Percentiles rank a stretch among this genome's conserved stretches.
Conservation (phyloP, 768 basidiomycete species). For the Lepiota brunneoincarnata region DNA sequence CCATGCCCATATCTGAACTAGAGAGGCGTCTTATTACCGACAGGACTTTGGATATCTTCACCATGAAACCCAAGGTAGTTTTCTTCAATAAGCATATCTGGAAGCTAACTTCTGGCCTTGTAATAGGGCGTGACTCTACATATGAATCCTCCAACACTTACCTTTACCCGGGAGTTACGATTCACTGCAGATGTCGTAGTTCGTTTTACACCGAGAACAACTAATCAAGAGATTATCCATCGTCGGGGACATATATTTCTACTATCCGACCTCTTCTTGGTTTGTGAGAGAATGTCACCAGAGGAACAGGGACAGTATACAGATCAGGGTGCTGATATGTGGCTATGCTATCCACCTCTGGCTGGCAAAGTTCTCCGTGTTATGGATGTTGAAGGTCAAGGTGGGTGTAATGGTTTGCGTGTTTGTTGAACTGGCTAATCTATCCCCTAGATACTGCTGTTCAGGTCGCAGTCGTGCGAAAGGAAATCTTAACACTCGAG, state of each 20-base stretch:
- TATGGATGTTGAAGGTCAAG: constrained; percentile 55
- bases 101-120: not conserved
- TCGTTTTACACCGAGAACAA: constrained; percentile 73
- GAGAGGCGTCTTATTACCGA: constrained; percentile 78
- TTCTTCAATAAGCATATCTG: not conserved
- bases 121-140: constrained; percentile 83
- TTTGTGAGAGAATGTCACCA: constrained; percentile 81
- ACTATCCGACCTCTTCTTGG: constrained; percentile 88
- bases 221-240: constrained; percentile 75
- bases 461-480: constrained; percentile 81
- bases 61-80: constrained; percentile 86
- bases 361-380: constrained; percentile 90
- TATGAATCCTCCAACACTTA: constrained; percentile 76
- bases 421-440: not conserved
- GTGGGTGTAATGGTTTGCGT: constrained; percentile 34
- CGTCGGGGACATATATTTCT: constrained; percentile 80
- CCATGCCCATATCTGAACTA: constrained; percentile 68
- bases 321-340: constrained; percentile 75
- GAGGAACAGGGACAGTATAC: constrained; percentile 53
- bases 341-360: constrained; percentile 91
- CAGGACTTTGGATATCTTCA: constrained; percentile 88
- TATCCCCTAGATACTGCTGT: constrained; percentile 59
- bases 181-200: constrained; percentile 70
- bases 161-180: constrained; percentile 77
- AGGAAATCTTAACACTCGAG: constrained; percentile 76